Evolutionary conservation across 441 rosid genomes (phyloP), one percentile per base, ranked within the genome.

Genomic region (Arabidopsis lyrata): DNA sequence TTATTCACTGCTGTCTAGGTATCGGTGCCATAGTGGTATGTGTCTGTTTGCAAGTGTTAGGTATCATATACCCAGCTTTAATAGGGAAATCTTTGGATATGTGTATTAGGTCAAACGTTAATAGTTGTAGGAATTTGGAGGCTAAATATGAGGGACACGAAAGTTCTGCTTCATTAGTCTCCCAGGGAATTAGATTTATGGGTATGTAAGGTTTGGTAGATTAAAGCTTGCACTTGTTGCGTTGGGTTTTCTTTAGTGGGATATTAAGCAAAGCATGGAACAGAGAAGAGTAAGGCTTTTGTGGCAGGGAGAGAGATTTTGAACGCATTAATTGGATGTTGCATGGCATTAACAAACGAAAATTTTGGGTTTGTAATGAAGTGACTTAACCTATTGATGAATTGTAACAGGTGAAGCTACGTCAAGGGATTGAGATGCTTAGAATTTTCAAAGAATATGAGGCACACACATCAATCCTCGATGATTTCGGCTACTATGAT

Each of bases 381-480:
- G 32, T 80, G 64, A 60, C 74, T 54, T n/a, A 14, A 29, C 67
- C 12, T 5, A n/a, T 61, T 73, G 64, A 78, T 63, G 77, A 47
- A 63, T 3, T 61, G 57, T 62, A 45, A 70, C 70, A 92, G 98
- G 98, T 92, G 83, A 87, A 83, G 76, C 70, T 87, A 57, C 86
- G 83, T 39, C 95, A 85, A 16, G 98, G 97, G 35, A 78, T 80
- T 58, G 95, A 92, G 84, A 90, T 90, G 87, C 82, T 90, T 63
- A 86, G 77, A 69, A 87, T 89, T 22, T 92, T 87, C 72, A 90
- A 89, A 84, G 86, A 85, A 42, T 81, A 86, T 32, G 88, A 83
- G 53, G 81, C 82, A 1, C 81, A 69, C 1, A 82, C 95, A 63
- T 89, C 88, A 29, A 82, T 92, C 39, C 78, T 92, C 3, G 95